Percentiles rank a stretch among this genome's conserved stretches.
Conservation (phyloP, 2,329 filamentous ascomycete genomes). For the Sporothrix humicola region DNA sequence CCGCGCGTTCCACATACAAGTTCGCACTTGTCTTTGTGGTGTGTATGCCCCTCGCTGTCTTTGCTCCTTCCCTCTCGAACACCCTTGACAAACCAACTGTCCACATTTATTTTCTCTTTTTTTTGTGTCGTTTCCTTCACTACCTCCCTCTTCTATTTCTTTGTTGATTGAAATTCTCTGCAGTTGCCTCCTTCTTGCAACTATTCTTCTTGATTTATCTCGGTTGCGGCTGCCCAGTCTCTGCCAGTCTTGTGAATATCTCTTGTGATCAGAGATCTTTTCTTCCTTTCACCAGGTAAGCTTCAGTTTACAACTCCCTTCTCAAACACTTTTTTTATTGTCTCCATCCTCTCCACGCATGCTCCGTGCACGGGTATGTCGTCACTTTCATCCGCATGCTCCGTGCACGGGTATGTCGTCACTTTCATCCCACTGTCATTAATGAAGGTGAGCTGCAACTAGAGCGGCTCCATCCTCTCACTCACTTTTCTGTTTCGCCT, state of each 20-base stretch:
- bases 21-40: not conserved
- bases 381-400: not conserved
- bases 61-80: not conserved
- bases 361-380: conserved; percentile 12
- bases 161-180: too few species aligned
- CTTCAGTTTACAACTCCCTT: not conserved
- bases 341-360: not conserved
- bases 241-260: too few species aligned
- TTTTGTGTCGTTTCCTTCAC: not conserved
- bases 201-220: not conserved
- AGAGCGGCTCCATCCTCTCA: not conserved
- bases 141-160: not conserved
- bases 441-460: not conserved
- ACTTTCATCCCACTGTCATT: not conserved
- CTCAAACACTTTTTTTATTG: not conserved
- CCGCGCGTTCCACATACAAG: not conserved
- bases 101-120: not conserved
- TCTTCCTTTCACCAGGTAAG: too few species aligned
- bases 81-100: not conserved
- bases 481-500: not conserved
- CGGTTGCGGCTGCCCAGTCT: not conserved
- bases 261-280: too few species aligned
- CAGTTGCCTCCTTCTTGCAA: not conserved
- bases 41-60: not conserved
- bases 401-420: conserved; percentile 19